Conservation (phyloP, 1,139 yeast genomes). For the Wickerhamomyces sp. region DNA sequence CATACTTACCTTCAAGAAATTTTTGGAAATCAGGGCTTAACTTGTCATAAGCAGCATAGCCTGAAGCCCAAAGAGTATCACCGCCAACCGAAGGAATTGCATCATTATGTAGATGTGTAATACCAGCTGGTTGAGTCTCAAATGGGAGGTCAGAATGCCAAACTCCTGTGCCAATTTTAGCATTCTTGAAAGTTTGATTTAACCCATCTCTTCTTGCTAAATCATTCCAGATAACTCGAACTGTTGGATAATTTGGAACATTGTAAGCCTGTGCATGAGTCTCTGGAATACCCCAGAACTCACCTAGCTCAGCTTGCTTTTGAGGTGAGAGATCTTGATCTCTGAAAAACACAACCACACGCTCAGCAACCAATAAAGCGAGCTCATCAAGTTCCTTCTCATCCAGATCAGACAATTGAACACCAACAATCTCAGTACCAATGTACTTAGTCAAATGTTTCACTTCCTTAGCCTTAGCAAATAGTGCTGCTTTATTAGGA, state of each 20-base stretch:
- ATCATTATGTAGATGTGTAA: slow-evolving; percentile 39
- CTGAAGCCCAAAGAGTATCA: slow-evolving; percentile 47
- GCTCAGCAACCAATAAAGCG: slow-evolving; percentile 45
- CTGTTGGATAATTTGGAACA: slow-evolving; percentile 32
- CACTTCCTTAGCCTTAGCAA: slow-evolving; percentile 47
- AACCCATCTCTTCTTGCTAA: slow-evolving; percentile 15
- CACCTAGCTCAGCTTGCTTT: slow-evolving; percentile 41
- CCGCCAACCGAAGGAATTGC: slow-evolving; percentile 43
- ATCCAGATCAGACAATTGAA: slow-evolving; percentile 44
- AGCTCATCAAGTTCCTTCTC: slow-evolving; percentile 51
- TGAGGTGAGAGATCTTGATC: slow-evolving; percentile 43
- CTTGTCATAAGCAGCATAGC: slow-evolving; percentile 48
- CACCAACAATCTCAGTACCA: slow-evolving; percentile 53
- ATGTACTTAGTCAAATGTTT: slow-evolving; percentile 41
- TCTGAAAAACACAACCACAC: slow-evolving; percentile 46
- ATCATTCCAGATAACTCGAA: slow-evolving; percentile 51
- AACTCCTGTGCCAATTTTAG: slow-evolving; percentile 41
- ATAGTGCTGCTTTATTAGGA: slow-evolving; percentile 46
- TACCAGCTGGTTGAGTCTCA: slow-evolving; percentile 32
- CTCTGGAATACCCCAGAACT: slow-evolving; percentile 42
- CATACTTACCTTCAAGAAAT: slow-evolving; percentile 46
- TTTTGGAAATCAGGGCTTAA: slow-evolving; percentile 44
- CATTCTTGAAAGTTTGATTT: slow-evolving; percentile 7
- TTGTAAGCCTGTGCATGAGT: slow-evolving; percentile 40
- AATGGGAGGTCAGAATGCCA: slow-evolving; percentile 41